A percentile compares a stretch with the other conserved stretches of the same genome.
Evolutionary conservation across 257 asterid species (phyloP).

Genomic region (Plantago major): DNA sequence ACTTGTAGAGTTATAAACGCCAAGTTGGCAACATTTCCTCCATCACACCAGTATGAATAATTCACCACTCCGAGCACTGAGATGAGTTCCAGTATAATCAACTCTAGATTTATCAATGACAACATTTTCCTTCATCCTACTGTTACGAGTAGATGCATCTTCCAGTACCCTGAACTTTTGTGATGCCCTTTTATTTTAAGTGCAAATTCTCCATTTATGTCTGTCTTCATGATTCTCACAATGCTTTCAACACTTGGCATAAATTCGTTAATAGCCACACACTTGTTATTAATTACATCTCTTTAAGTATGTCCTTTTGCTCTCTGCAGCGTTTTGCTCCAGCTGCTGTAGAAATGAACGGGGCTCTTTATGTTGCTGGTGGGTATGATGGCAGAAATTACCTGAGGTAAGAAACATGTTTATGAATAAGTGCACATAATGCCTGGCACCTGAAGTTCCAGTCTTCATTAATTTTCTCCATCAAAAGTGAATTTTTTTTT

Average conservation of each 20-base stretch:
- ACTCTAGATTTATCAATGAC: not conserved
- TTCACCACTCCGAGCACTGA: not conserved
- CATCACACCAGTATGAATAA: no score
- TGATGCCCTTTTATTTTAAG: not conserved
- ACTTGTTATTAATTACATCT: not conserved
- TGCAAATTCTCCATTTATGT: not conserved
- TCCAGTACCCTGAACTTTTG: not conserved
- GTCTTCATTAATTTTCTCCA: no score
- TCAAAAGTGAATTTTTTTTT: no score
- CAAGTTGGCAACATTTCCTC: not conserved
- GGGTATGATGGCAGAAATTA: conserved; percentile 58
- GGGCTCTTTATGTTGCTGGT: conserved; percentile 60
- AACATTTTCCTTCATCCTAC: not conserved
- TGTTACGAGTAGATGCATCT: not conserved
- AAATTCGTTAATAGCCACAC: not conserved
- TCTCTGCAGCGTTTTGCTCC: conserved; percentile 51
- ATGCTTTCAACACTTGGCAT: no score
- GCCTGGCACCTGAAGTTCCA: no score
- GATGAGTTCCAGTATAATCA: not conserved
- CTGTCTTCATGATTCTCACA: not conserved
- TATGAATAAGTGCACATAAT: not conserved
- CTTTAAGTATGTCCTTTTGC: conserved; percentile 4
- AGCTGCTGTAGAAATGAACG: conserved; percentile 47
- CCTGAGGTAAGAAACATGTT: conserved; percentile 38
- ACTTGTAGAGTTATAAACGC: not conserved